Base-by-base conservation (phyloP, 2,329 filamentous ascomycete genomes). In the Colletotrichum limetticola region DNA sequence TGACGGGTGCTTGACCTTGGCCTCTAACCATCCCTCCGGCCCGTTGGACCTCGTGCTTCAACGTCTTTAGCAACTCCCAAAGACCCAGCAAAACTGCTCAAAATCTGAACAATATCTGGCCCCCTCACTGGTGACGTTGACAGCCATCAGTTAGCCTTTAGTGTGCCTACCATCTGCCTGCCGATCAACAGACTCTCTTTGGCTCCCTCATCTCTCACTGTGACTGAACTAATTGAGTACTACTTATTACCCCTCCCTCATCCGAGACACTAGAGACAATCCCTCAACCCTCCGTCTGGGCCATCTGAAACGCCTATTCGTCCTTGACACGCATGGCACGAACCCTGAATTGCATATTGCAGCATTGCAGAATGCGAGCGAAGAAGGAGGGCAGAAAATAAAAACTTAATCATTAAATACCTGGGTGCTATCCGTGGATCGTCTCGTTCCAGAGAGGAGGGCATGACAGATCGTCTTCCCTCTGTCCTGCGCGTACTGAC, bases 311-410 rank as follows among this genome's bases (percentile, higher is more conserved):
- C 70, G 56, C 70, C 32, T 37, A 61, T 30, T 65, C 26, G 19
- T 72, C 66, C 60, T 72, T 46, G 32, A 46, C 59, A 72, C 55
- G 59, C 66, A 72, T 64, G 60, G 66, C 70, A 61, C 22, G 66
- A 65, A 61, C 32, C 60, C 60, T 56, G 55, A 28, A 42, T 28
- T 53, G 28, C n/a, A 12, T 5, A 16, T 6, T 6, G 28, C 12
- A 24, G 49, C 9, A 42, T 5, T 5, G 14, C 5, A 22, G 22
- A 55, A 42, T 32, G 11, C 52, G 58, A 46, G 42, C 35, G 58
- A 30, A 22, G 7, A 11, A 49, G 19, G 42, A 49, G 42, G 42
- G 19, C 42, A 49, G 42, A 49, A 16, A 59, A 63, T 49, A 28
- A 68, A 72, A 63, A 37, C 49, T 30, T 64, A 49, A 49, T 49